Evolutionary conservation across 805 yeast species (phyloP).

Genomic region (Maudiozyma bulderi): DNA sequence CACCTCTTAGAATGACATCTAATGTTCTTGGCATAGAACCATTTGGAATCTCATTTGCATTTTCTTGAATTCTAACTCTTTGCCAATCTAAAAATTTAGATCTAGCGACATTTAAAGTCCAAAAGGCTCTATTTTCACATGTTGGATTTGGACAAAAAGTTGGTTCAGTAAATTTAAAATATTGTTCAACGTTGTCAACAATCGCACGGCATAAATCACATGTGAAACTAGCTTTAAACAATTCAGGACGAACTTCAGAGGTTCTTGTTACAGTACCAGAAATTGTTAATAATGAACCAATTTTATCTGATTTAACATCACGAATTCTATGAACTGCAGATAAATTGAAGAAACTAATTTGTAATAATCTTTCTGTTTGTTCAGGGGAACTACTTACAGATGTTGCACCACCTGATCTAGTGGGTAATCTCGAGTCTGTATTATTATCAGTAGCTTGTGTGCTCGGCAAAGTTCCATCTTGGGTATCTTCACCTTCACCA

Average conservation of each 20-base stretch:
- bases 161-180: conserved; percentile 90
- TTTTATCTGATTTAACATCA: conserved; percentile 80
- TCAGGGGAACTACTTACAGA: conserved; percentile 38
- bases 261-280: conserved; percentile 95
- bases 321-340: conserved; percentile 78
- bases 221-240: conserved; percentile 74
- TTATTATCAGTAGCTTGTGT: conserved; percentile 8
- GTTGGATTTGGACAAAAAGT: conserved; percentile 80
- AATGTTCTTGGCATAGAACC: conserved; percentile 98
- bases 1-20: conserved; percentile 88
- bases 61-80: conserved; percentile 88
- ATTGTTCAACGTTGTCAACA: conserved; percentile 84
- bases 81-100: conserved; percentile 95
- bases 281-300: conserved; percentile 75
- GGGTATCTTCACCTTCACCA: conserved; percentile 25
- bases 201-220: conserved; percentile 83
- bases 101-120: conserved; percentile 77
- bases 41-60: conserved; percentile 92
- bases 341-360: conserved; percentile 78
- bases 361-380: conserved; percentile 66
- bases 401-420: conserved; percentile 29
- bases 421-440: conserved; percentile 18
- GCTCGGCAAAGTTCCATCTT: conserved; percentile 1
- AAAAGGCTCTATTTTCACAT: conserved; percentile 76
- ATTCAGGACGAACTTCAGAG: conserved; percentile 92